Evolutionary conservation across 108 stramenopile genomes (phyloP).

Genomic region (Nannochloropsis oceanica): DNA sequence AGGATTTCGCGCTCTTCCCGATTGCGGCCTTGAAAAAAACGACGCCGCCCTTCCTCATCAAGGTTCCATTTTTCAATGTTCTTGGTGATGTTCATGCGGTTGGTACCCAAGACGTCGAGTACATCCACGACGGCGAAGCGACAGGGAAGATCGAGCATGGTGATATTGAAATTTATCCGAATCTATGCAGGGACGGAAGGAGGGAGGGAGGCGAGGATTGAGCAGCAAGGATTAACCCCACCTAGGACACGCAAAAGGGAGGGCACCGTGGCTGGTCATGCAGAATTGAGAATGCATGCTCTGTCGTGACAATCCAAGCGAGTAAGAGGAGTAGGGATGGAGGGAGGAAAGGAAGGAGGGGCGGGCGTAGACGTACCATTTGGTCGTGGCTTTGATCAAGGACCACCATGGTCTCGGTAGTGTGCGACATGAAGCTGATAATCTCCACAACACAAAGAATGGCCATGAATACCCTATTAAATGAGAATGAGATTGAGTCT

Average conservation of each 20-base stretch:
- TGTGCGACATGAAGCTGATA: not conserved
- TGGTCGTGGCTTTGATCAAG: not conserved
- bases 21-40: slow-evolving; percentile 67
- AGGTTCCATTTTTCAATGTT: slow-evolving; percentile 78
- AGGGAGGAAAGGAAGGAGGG: not conserved
- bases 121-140: slow-evolving; percentile 41
- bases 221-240: not conserved
- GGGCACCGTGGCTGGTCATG: not conserved
- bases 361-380: not conserved
- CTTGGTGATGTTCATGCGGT: slow-evolving; percentile 82
- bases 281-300: not conserved
- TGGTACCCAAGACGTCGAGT: slow-evolving; percentile 54
- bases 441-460: not conserved
- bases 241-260: too few relatives aligned
- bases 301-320: not conserved
- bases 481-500: not conserved
- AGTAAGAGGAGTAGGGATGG: not conserved
- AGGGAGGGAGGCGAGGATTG: not conserved
- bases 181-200: not conserved
- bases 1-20: slow-evolving; percentile 57
- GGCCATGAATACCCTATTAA: not conserved
- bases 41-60: slow-evolving; percentile 62
- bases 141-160: slow-evolving; percentile 38
- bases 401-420: not conserved
- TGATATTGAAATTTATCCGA: slow-evolving; percentile 43